Evolutionary conservation across 2,329 filamentous ascomycete species (phyloP).

Genomic region (Fusarium illudens): DNA sequence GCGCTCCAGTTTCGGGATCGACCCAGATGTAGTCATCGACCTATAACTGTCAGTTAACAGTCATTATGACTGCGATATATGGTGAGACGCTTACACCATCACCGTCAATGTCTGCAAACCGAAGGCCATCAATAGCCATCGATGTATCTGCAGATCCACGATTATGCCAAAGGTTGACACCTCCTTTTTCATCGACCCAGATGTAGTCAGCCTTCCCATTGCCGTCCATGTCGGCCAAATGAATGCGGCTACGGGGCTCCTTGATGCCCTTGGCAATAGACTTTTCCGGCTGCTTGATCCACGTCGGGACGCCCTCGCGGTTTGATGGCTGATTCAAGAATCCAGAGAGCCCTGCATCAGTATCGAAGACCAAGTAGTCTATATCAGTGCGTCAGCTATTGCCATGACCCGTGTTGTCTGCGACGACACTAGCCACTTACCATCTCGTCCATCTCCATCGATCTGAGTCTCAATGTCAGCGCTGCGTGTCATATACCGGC

Average conservation of each 20-base stretch:
- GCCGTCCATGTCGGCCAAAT: slow-evolving; percentile 29
- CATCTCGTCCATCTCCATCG: slow-evolving; percentile 18
- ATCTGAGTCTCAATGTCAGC: not conserved
- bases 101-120: not conserved
- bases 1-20: not conserved
- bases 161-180: not conserved
- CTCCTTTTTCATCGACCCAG: not conserved
- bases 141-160: not conserved
- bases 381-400: no score
- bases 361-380: slow-evolving; percentile 2
- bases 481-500: no score
- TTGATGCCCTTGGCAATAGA: not conserved
- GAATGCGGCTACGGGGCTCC: slow-evolving; percentile 3
- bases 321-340: not conserved
- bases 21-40: not conserved
- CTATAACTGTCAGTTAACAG: not conserved
- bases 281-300: not conserved
- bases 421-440: no score
- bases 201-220: not conserved
- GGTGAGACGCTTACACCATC: not conserved
- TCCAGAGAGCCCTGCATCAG: not conserved
- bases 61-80: not conserved
- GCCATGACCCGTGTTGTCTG: no score
- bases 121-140: not conserved
- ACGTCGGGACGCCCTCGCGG: not conserved